These are phyloP conservation scores for Sarocladium brachiariae DNA, from an alignment of 2,329 filamentous ascomycete genomes.

Conservation along the genomic window DNA sequence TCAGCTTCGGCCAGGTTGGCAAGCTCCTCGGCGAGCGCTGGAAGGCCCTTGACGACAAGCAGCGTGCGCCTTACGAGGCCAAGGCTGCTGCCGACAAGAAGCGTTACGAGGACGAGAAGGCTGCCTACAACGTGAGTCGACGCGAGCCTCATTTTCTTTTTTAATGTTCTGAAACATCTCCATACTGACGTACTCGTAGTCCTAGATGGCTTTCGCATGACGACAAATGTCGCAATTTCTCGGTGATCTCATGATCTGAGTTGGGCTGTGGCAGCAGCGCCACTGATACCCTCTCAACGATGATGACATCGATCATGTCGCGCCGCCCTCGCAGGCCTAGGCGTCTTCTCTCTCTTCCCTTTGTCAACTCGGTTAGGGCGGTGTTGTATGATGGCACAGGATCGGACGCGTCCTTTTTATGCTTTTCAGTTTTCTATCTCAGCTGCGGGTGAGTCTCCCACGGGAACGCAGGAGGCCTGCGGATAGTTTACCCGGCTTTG, in stretches of 20 bases:
- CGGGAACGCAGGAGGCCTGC: constrained; percentile 5
- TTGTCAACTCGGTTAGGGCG: constrained; percentile 29
- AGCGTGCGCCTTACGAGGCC: constrained; percentile 88
- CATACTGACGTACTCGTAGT: neutral
- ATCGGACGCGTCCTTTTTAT: constrained; percentile 31
- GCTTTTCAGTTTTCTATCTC: constrained; percentile 16
- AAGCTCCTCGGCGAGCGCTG: constrained; percentile 97
- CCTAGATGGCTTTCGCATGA: constrained; percentile 2
- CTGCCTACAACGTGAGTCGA: constrained; percentile 72
- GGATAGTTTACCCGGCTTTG: constrained; percentile 1
- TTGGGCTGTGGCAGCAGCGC: neutral
- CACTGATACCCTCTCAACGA: constrained; percentile 3
- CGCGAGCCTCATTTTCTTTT: too few species aligned
- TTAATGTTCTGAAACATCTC: too few species aligned
- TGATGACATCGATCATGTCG: constrained; percentile 11
- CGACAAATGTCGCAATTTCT: neutral
- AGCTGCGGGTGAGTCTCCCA: constrained; percentile 8
- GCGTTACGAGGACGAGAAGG: constrained; percentile 98
- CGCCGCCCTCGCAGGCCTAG: constrained; percentile 15
- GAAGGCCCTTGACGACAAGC: constrained; percentile 93
- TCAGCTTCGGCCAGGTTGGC: constrained; percentile 97
- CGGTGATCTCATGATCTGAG: constrained; percentile 9
- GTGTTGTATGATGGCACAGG: constrained; percentile 37
- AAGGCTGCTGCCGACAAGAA: constrained; percentile 98
- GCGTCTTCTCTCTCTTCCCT: constrained; percentile 27